These are phyloP conservation scores for Alternaria consortialis DNA, from an alignment of 2,329 filamentous ascomycete genomes.

Conservation along the genomic window DNA sequence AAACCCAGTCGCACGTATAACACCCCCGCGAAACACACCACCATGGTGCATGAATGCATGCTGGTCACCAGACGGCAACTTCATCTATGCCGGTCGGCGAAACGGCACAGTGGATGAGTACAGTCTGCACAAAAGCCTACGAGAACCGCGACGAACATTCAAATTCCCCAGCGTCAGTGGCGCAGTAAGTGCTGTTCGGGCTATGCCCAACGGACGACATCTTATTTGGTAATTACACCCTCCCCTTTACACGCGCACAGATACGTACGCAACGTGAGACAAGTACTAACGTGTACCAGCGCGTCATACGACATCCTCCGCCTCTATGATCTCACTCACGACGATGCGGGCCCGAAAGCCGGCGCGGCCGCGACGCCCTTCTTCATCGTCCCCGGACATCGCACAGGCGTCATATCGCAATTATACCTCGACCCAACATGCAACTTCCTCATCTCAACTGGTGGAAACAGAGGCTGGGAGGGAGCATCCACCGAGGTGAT, in stretches of 20 bases:
- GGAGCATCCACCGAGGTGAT: constrained; percentile 88
- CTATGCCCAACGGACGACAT: constrained; percentile 93
- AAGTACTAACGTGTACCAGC: constrained; percentile 55
- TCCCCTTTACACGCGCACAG: constrained; percentile 2
- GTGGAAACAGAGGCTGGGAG: constrained; percentile 95
- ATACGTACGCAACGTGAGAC: not conserved
- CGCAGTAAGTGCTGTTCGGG: constrained; percentile 83
- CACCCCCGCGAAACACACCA: constrained; percentile 76
- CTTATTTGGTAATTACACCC: constrained; percentile 74
- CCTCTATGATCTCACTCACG: constrained; percentile 83
- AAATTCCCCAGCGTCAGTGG: constrained; percentile 91
- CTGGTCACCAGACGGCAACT: constrained; percentile 96
- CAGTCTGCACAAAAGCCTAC: constrained; percentile 80
- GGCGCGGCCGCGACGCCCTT: constrained; percentile 84
- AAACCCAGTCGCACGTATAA: constrained; percentile 80
- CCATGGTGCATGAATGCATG: constrained; percentile 98
- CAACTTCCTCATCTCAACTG: constrained; percentile 89
- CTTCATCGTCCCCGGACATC: constrained; percentile 90
- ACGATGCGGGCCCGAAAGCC: constrained; percentile 61
- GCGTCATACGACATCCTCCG: constrained; percentile 93
- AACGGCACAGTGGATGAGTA: constrained; percentile 97
- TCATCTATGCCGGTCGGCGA: constrained; percentile 88
- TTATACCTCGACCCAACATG: constrained; percentile 89
- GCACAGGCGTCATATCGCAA: constrained; percentile 86
- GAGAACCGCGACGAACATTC: constrained; percentile 78